These are phyloP conservation scores for Glarea lozoyensis DNA, from an alignment of 495 filamentous ascomycete genomes.

Conservation along the genomic window DNA sequence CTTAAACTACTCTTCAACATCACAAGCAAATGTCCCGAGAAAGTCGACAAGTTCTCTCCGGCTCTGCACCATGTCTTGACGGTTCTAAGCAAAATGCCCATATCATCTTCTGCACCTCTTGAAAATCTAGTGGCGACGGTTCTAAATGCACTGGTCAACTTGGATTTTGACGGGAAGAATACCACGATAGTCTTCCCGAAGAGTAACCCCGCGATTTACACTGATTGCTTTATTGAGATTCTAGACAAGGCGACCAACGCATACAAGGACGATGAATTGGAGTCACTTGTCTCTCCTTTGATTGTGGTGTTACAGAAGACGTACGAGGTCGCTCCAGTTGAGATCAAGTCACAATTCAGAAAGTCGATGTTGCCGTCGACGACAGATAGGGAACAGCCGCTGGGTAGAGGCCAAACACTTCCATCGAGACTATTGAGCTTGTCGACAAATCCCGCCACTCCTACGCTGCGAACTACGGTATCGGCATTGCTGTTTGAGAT, in stretches of 20 bases:
- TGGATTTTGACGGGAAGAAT: slow-evolving; percentile 47
- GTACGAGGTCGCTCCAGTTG: slow-evolving; percentile 62
- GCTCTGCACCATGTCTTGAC: slow-evolving; percentile 66
- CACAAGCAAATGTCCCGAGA: slow-evolving; percentile 57
- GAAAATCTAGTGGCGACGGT: slow-evolving; percentile 44
- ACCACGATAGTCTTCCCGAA: slow-evolving; percentile 56
- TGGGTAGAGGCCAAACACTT: slow-evolving; percentile 67
- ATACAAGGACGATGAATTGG: slow-evolving; percentile 58
- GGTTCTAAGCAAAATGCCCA: slow-evolving; percentile 44
- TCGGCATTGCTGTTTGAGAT: slow-evolving; percentile 79
- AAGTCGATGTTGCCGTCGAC: slow-evolving; percentile 67
- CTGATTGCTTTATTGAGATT: slow-evolving; percentile 64
- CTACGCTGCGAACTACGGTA: slow-evolving; percentile 65
- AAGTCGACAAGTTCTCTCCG: slow-evolving; percentile 48
- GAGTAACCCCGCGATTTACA: slow-evolving; percentile 47
- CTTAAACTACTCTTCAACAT: slow-evolving; percentile 88
- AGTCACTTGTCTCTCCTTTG: slow-evolving; percentile 59
- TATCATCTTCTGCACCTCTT: slow-evolving; percentile 28
- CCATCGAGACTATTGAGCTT: slow-evolving; percentile 70
- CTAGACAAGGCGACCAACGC: slow-evolving; percentile 53
- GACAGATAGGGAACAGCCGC: slow-evolving; percentile 63
- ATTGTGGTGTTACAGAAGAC: slow-evolving; percentile 61
- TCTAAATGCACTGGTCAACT: slow-evolving; percentile 72
- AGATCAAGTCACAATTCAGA: slow-evolving; percentile 54
- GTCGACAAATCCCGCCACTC: slow-evolving; percentile 61